Evolutionary conservation across 129 eudicot species (phyloP).

Genomic region (Pulicaria dysenterica): DNA sequence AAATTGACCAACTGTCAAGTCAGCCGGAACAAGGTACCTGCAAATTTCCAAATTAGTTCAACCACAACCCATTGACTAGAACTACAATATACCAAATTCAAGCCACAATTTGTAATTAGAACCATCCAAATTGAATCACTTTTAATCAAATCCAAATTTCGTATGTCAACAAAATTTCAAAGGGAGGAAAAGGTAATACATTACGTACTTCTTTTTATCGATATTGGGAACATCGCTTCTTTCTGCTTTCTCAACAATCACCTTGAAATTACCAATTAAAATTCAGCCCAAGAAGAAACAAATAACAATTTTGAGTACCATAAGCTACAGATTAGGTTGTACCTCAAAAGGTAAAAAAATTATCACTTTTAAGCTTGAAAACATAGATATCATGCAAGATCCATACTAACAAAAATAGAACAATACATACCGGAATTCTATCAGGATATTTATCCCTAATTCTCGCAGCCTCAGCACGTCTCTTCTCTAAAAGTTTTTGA

Average conservation of each 20-base stretch:
- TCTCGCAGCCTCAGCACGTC: conserved; percentile 78
- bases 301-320: not conserved
- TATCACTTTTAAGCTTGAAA: not conserved
- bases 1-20: conserved; percentile 93
- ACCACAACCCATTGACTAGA: not conserved
- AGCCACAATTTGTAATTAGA: not conserved
- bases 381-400: not conserved
- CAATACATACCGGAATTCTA: conserved; percentile 67
- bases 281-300: not conserved
- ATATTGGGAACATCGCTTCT: conserved; percentile 56
- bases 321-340: not conserved
- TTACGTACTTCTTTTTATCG: conserved; percentile 55
- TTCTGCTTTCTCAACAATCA: conserved; percentile 68
- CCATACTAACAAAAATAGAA: not conserved
- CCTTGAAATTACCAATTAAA: conserved; percentile 29
- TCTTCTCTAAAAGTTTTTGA: conserved; percentile 52
- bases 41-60: conserved; percentile 8
- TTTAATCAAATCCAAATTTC: not conserved
- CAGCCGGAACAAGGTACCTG: conserved; percentile 97
- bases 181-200: not conserved
- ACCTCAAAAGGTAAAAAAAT: conserved; percentile 2
- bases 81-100: not conserved
- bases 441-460: conserved; percentile 87
- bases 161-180: not conserved
- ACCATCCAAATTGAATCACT: not conserved